Base-by-base conservation (phyloP, 2,329 filamentous ascomycete species). In the Fusarium sp. region DNA sequence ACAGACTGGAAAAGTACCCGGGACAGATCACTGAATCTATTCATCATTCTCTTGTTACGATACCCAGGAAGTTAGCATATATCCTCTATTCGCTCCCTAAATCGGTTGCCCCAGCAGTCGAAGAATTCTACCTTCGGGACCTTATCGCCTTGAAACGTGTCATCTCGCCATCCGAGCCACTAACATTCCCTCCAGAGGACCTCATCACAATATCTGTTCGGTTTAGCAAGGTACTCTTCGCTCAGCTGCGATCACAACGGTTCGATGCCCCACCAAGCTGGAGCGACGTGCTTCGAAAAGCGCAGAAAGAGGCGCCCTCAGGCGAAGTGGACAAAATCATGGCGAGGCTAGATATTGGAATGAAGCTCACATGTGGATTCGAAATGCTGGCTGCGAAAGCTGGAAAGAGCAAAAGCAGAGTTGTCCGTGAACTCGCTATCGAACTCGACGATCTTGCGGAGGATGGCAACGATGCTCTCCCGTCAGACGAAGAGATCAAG, bases 71-170 rank as follows among this genome's bases (percentile, higher is more conserved):
- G 73, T 82, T 97, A 32, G 95, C 94, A 10, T 91, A 91, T 72
- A 85, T 98, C 40, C 83, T 99, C 5, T 92, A 95, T 74, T 83
- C 88, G 45, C 89, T 91, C 26, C 93, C 95, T 1, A 88, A 90
- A 18, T 90, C 92, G 65, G 90, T 98, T 62, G 91, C 94, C 5
- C 90, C 94, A 0, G 94, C 94, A 3, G 89, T 95, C 5, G 97
- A 99, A 80, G 90, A 92, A 2, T 98, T 99, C 80, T 98, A 98
- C 79, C 87, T 97, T 17, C 90, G 96, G 67, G 95, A 98, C 76
- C 91, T 94, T 0, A 86, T 94, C 62, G 87, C 91, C 1, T 81
- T 98, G 45, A 91, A 91, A 60, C 88, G 90, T 2, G 83, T 97
- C 6, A 83, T 90, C 60, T 86, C 86, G 4, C 83, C 87, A 37